These are phyloP conservation scores for Quercus wislizeni DNA, from an alignment of 306 rosid species.

Conservation along the genomic window DNA sequence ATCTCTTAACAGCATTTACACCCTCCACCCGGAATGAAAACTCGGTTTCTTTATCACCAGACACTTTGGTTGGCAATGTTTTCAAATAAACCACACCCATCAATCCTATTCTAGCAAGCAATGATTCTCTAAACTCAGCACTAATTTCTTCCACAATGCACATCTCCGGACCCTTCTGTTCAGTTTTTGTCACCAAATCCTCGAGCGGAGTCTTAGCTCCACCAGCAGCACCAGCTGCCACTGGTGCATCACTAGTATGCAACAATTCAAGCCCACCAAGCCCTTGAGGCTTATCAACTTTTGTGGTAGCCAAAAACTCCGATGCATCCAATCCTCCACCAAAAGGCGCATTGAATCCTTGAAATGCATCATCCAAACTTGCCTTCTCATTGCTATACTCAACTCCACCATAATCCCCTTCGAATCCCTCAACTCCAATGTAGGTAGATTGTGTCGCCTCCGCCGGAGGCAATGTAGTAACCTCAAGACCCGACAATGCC, in stretches of 20 bases:
- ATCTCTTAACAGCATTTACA: slow-evolving; percentile 71
- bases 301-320: slow-evolving; percentile 69
- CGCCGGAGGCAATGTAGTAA: slow-evolving; percentile 76
- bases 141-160: slow-evolving; percentile 70
- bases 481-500: slow-evolving; percentile 88
- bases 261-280: slow-evolving; percentile 94
- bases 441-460: slow-evolving; percentile 93
- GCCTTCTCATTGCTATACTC: slow-evolving; percentile 78
- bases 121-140: slow-evolving; percentile 87
- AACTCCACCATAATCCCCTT: slow-evolving; percentile 96
- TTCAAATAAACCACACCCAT: slow-evolving; percentile 77
- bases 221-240: slow-evolving; percentile 34
- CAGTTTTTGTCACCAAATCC: slow-evolving; percentile 51
- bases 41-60: slow-evolving; percentile 87
- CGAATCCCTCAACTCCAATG: slow-evolving; percentile 91
- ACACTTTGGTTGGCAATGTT: slow-evolving; percentile 72
- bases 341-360: slow-evolving; percentile 87
- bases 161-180: slow-evolving; percentile 95
- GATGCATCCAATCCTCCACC: slow-evolving; percentile 97
- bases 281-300: slow-evolving; percentile 58
- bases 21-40: slow-evolving; percentile 85
- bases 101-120: slow-evolving; percentile 82
- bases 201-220: slow-evolving; percentile 68
- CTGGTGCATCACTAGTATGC: slow-evolving; percentile 62
- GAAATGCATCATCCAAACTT: slow-evolving; percentile 80